Percentiles rank a stretch among this genome's conserved stretches.
These are phyloP conservation scores for Schwanniomyces occidentalis DNA, from an alignment of 805 yeast species.

Conservation along the genomic window DNA sequence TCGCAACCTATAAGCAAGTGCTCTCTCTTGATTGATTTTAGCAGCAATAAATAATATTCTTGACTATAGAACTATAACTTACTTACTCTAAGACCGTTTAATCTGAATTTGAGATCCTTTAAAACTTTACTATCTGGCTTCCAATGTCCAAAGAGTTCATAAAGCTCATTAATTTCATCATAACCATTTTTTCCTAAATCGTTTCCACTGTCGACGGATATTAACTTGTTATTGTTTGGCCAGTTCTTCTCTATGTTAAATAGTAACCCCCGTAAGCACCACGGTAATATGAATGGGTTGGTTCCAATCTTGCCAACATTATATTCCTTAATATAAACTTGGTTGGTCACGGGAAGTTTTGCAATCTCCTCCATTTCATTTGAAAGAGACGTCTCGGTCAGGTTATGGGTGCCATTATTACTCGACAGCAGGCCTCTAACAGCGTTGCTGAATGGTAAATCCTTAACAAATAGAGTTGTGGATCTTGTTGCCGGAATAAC, in stretches of 20 bases:
- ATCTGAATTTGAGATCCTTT: constrained; percentile 80
- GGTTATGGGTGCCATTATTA: constrained; percentile 19
- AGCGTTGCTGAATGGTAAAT: constrained; percentile 4
- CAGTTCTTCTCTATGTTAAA: constrained; percentile 57
- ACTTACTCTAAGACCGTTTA: constrained; percentile 53
- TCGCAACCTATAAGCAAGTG: no score
- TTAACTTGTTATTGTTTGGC: constrained; percentile 43
- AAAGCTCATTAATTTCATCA: constrained; percentile 60
- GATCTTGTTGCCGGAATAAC: constrained; percentile 35
- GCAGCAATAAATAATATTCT: no score
- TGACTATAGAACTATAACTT: constrained; percentile 30
- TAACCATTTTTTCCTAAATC: constrained; percentile 35
- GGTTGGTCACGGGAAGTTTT: constrained; percentile 32
- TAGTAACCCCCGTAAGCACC: constrained; percentile 86
- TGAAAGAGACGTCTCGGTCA: constrained; percentile 1
- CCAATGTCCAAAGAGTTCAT: constrained; percentile 80
- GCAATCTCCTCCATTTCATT: constrained; percentile 9
- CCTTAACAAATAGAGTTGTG: neutral
- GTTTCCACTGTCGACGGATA: constrained; percentile 30
- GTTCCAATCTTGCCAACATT: constrained; percentile 64
- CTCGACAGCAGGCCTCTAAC: constrained; percentile 15
- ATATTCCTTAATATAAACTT: constrained; percentile 45
- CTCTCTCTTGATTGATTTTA: no score
- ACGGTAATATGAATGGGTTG: constrained; percentile 86
- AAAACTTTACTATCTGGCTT: constrained; percentile 78